Base-by-base conservation (phyloP, 2,329 filamentous ascomycete species). In the Pyrenochaeta sp. region DNA sequence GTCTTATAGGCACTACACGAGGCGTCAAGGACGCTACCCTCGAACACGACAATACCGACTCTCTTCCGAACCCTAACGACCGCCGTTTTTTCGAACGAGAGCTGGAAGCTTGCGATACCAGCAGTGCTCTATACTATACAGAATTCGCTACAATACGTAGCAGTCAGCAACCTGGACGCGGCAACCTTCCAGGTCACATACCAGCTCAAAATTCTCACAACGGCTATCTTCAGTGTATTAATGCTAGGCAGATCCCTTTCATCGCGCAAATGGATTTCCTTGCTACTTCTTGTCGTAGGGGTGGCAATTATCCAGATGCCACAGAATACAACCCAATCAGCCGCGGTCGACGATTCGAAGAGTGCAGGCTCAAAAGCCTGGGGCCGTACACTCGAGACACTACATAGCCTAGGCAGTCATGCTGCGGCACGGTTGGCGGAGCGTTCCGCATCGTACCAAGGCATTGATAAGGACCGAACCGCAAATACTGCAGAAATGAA, bases 141-240 rank as follows among this genome's bases (percentile, higher is more conserved):
- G 68, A 98, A 97, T 71, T 90, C 90, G n/a, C 79, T 98, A 48
- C 92, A 97, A 74, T 99, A 97, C 70, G 85, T 96, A 46, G 94
- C 92, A 1, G 87, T 97, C 10, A 92, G 91, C 56, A 97, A 98
- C 64, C 77, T 98, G 66, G 92, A 96, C 68, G 90, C 94, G 0
- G 92, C 95, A 4, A 92, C 94, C 48, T 98, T 97, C 72, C 93
- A 97, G 75, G 88, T 97, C 54, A 86, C 95, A 21, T 96, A 95
- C 73, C 94, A 99, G 77, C 82, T 98, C 52, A 97, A 97, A 85
- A 95, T 98, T 60, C 84, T 97, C 58, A 91, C 91, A 1, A 95
- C 92, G 0, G 93, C 95, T 2, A 76, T 97, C 27, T 96, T 97
- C 76, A 95, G 90, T 60, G 88, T 96, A 33, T 76, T 87, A 3